Base-by-base conservation (phyloP, 2,329 filamentous ascomycete genomes). In the Fusarium protoensiforme region DNA sequence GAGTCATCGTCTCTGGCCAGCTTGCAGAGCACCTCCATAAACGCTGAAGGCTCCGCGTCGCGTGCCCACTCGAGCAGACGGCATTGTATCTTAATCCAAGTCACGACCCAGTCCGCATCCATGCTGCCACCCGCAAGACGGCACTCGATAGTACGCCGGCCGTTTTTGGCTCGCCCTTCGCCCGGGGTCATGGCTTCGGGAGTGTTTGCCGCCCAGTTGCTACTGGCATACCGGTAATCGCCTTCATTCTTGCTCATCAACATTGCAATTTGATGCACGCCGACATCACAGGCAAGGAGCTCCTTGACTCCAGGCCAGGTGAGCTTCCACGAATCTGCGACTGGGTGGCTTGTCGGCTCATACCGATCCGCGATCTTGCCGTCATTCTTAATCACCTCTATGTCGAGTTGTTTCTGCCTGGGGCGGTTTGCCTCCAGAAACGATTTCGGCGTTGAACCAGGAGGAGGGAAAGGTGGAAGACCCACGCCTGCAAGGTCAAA, bases 41-140 rank as follows among this genome's bases (percentile, higher is more conserved):
- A 75, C 48, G 80, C 74, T n/a, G 81, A 77, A 61, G 81, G 78
- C 7, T 67, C 68, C 2, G 74, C 71, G 27, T 82, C 68, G 7
- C 71, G 69, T 29, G 79, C 76, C 43, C 80, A 75, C 31, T 80
- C 74, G 22, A 72, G 61, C n/a, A 82, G 36, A 10, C 81, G 80
- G 16, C 78, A 73, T 46, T 81, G 81, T 43, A 85, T 78, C 20
- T 70, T 71, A 16, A 73, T 71, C 83, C 83, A 85, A 4, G 64
- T 69, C 2, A 62, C 58, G 27, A 84, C 74, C 81, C 80, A 84
- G 5, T 75, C 73, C 10, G 79, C 69, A 43, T 83, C 77, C 16
- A 85, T 64, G 4, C 79, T 77, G 1, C 82, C 82, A 8, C 63
- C 71, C 0, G 80, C 83, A 69, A 82, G 80, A 51, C 84, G 82